phyloP scores from a whole-genome alignment of 2,329 filamentous ascomycete species.

The Nothopassalora personata region DNA sequence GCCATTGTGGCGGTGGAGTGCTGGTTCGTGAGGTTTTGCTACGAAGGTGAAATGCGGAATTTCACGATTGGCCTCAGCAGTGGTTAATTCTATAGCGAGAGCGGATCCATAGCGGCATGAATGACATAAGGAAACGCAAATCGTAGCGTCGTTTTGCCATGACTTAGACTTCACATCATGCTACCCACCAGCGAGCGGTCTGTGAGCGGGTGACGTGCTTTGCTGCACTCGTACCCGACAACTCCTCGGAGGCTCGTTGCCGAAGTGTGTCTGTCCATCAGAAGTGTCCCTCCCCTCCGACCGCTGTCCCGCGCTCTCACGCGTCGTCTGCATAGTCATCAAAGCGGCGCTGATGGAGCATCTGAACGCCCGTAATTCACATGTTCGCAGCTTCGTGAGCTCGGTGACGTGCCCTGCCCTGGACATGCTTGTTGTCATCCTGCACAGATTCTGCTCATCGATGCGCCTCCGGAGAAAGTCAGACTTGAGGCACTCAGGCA shows the following conservation, averaged over 20 bases:
- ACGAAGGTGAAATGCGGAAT: neutral
- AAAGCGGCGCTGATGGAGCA: neutral
- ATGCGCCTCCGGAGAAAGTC: constrained; percentile 22
- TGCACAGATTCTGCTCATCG: neutral
- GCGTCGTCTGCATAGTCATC: neutral
- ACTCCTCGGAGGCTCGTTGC: neutral
- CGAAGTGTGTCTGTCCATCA: neutral
- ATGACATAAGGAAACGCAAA: neutral
- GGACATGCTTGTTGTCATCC: neutral
- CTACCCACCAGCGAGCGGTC: neutral
- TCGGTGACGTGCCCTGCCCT: neutral
- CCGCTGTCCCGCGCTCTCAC: neutral
- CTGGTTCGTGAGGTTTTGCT: neutral
- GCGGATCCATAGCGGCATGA: neutral
- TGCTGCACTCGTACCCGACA: neutral
- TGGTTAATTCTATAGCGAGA: neutral
- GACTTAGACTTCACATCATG: neutral
- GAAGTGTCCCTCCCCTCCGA: neutral
- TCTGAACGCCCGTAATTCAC: too few relatives aligned
- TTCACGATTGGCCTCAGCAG: neutral
- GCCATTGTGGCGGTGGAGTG: neutral
- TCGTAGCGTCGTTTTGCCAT: neutral
- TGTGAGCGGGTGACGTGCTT: neutral
- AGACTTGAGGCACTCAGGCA: constrained; percentile 53
- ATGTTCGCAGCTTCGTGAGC: neutral